Evolutionary conservation across 2,329 filamentous ascomycete genomes (phyloP), one percentile per base, ranked within the genome.

Genomic region (Phaeosphaeriaceae sp.): DNA sequence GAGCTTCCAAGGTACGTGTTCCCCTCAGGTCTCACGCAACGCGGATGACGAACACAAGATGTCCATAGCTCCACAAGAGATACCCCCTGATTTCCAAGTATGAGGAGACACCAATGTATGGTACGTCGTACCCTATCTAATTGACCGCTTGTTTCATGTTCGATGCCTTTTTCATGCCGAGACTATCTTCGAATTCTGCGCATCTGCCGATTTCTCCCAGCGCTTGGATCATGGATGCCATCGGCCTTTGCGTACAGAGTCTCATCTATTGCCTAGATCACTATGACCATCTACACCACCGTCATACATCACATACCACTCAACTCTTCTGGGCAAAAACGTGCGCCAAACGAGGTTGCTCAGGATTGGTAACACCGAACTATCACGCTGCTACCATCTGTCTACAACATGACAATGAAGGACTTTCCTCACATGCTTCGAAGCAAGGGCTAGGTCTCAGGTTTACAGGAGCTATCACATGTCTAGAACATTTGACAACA

Each of bases 381-480:
- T 54, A 46, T 50, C 55, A 62, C 50, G 57, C 50, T 58, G 48
- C 49, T 57, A 58, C 49, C 52, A 46, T 58, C 41, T 37, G 40
- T 41, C 45, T 47, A 48, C 45, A 50, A 48, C 48, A 61, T 52
- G 58, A 51, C 37, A 45, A 43, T 48, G 50, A 42, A 34, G 40
- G 29, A 54, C 18, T 38, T 42, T 51, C 43, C 47, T 50, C 40
- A 48, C 36, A 45, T 48, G 38, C 23, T 37, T 43, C 47, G 44
- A 39, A 39, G 51, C 53, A 62, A 62, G 54, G 60, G 52, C 47
- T 17, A 16, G 40, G 17, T 34, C 12, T 34, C 9, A 1, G 30
- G 42, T 52, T 43, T 38, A 42, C 47, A 50, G 44, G 34, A 52
- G 45, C 36, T 42, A 47, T 42, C 32, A 34, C 38, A 43, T 53